Conservation (phyloP, 345 rosid genomes). For the Clausena lansium region DNA sequence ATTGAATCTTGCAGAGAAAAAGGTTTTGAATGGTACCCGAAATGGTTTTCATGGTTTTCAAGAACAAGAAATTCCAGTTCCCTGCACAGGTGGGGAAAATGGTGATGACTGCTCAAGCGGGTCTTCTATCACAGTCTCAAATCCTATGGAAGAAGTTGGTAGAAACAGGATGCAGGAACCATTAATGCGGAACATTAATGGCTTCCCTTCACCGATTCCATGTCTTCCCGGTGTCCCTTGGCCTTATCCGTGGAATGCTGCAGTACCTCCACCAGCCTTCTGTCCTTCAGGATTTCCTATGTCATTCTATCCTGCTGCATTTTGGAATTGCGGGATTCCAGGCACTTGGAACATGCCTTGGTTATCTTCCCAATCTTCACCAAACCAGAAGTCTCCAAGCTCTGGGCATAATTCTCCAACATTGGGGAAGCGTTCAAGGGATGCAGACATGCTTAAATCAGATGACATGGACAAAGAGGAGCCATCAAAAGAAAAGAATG, state of each 20-base stretch:
- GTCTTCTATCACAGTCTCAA: slow-evolving; percentile 50
- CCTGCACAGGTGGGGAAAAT: slow-evolving; percentile 38
- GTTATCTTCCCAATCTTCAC: slow-evolving; percentile 48
- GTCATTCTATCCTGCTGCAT: slow-evolving; percentile 60
- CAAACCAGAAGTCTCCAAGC: slow-evolving; percentile 35
- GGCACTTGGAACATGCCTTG: slow-evolving; percentile 63
- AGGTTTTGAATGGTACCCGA: slow-evolving; percentile 37
- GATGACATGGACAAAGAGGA: slow-evolving; percentile 33
- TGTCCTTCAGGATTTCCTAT: slow-evolving; percentile 68
- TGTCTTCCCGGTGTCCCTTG: slow-evolving; percentile 72
- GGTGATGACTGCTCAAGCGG: slow-evolving; percentile 57
- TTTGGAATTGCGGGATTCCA: slow-evolving; percentile 48
- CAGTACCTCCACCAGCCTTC: slow-evolving; percentile 52
- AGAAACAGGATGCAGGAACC: slow-evolving; percentile 31
- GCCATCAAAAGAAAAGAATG: slow-evolving; percentile 42
- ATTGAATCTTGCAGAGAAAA: slow-evolving; percentile 46
- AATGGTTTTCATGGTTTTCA: slow-evolving; percentile 34
- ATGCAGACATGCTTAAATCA: slow-evolving; percentile 32
- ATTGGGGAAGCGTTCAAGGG: slow-evolving; percentile 75
- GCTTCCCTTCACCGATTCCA: slow-evolving; percentile 44
- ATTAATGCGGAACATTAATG: slow-evolving; percentile 36
- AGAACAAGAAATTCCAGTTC: slow-evolving; percentile 27
- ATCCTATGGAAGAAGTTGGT: slow-evolving; percentile 33
- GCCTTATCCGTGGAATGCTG: slow-evolving; percentile 73
- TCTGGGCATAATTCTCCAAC: slow-evolving; percentile 43